Conservation (phyloP, 2,329 filamentous ascomycete genomes). For the Colletotrichum horii region DNA sequence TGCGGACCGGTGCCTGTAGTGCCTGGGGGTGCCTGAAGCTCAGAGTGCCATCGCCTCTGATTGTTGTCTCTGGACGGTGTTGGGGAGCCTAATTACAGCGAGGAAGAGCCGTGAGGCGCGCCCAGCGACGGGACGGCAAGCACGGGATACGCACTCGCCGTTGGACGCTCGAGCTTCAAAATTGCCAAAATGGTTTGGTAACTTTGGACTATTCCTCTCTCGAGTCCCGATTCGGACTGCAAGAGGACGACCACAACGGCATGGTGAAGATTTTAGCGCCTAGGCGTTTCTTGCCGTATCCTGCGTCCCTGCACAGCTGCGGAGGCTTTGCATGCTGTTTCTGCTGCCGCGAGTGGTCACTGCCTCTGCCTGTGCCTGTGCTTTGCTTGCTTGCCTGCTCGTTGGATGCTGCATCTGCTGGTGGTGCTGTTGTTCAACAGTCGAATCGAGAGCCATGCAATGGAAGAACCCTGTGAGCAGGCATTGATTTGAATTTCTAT, state of each 20-base stretch:
- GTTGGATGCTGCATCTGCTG: background rate
- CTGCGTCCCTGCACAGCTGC: background rate
- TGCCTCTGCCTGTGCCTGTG: background rate
- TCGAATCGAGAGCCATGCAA: background rate
- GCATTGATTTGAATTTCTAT: constrained; percentile 21
- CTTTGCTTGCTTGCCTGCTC: background rate
- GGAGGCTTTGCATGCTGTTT: background rate
- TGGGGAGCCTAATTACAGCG: constrained; percentile 30
- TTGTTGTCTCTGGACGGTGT: constrained; percentile 3
- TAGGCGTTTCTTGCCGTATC: background rate
- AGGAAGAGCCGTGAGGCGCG: constrained; percentile 36
- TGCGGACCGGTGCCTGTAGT: constrained; percentile 4
- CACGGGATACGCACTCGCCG: background rate
- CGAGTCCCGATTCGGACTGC: background rate
- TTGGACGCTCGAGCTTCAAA: background rate
- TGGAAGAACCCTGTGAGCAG: constrained; percentile 11
- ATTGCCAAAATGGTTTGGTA: background rate
- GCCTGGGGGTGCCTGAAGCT: background rate
- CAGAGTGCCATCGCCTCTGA: constrained; percentile 1
- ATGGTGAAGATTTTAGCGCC: constrained; percentile 1
- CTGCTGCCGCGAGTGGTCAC: background rate
- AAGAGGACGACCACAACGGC: background rate
- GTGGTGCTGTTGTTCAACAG: background rate
- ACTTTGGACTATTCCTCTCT: background rate
- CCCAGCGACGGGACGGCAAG: background rate